These are phyloP conservation scores for Solanum tarapatanum DNA, from an alignment of 257 asterid genomes.

Conservation along the genomic window DNA sequence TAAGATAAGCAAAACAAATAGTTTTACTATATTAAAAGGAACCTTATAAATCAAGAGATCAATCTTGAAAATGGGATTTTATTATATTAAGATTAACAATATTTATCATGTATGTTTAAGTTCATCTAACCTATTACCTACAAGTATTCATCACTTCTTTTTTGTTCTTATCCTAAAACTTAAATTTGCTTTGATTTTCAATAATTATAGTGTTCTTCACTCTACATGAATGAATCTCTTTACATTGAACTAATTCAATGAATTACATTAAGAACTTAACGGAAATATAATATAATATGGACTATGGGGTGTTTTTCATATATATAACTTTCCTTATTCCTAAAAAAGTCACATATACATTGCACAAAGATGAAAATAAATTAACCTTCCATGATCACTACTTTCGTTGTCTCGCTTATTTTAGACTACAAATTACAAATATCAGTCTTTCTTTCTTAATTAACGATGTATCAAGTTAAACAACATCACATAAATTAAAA, in stretches of 20 bases:
- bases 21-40: not conserved
- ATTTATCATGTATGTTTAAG: not conserved
- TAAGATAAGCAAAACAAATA: not conserved
- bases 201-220: not conserved
- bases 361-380: not conserved
- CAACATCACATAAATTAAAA: not conserved
- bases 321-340: not conserved
- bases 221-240: not conserved
- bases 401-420: accelerated
- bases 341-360: not conserved
- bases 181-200: not conserved
- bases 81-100: not conserved
- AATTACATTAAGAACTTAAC: not conserved
- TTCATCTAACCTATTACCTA: not conserved
- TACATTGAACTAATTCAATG: not conserved
- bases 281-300: not conserved
- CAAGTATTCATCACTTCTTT: not conserved
- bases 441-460: not conserved
- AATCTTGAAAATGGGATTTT: not conserved
- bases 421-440: too few relatives aligned
- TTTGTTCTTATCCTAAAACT: not conserved
- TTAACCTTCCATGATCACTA: not conserved
- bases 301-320: not conserved
- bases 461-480: too few relatives aligned
- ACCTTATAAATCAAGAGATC: not conserved